phyloP scores from a whole-genome alignment of 2,329 filamentous ascomycete genomes.

The Fusarium protoensiforme region DNA sequence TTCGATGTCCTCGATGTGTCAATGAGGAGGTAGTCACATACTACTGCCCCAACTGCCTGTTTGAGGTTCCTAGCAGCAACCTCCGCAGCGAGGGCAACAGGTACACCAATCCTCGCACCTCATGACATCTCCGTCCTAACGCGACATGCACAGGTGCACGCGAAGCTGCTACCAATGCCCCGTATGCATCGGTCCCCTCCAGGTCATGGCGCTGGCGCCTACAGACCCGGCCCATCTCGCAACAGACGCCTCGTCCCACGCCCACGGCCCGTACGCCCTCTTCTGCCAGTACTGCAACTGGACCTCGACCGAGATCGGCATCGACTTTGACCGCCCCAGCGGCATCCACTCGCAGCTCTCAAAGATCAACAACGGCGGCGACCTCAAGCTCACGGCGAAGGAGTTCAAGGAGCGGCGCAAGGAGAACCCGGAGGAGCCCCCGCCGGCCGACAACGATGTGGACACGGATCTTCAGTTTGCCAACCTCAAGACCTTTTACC shows the following conservation, averaged over 20 bases:
- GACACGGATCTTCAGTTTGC: conserved; percentile 78
- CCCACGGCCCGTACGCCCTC: conserved; percentile 75
- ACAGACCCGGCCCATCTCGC: conserved; percentile 57
- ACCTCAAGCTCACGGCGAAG: conserved; percentile 60
- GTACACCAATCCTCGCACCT: conserved; percentile 57
- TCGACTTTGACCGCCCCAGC: conserved; percentile 89
- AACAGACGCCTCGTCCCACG: conserved; percentile 49
- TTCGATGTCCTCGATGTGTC: conserved; percentile 91
- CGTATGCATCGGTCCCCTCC: conserved; percentile 83
- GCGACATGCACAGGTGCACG: conserved; percentile 72
- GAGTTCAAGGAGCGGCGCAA: conserved; percentile 65
- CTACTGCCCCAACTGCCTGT: conserved; percentile 94
- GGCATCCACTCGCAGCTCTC: conserved; percentile 85
- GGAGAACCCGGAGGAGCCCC: conserved; percentile 53
- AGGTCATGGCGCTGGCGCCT: conserved; percentile 76
- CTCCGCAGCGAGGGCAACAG: conserved; percentile 93
- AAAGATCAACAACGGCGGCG: conserved; percentile 73
- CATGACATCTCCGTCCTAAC: conserved; percentile 32
- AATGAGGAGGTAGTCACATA: conserved; percentile 94
- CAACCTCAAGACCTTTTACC: conserved; percentile 83
- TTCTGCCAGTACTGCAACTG: conserved; percentile 93
- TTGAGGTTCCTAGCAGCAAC: conserved; percentile 94
- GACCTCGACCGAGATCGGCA: conserved; percentile 88
- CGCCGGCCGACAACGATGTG: conserved; percentile 58
- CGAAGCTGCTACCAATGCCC: conserved; percentile 97